Conservation (phyloP, 345 rosid species). For the Pugionium cornutum region DNA sequence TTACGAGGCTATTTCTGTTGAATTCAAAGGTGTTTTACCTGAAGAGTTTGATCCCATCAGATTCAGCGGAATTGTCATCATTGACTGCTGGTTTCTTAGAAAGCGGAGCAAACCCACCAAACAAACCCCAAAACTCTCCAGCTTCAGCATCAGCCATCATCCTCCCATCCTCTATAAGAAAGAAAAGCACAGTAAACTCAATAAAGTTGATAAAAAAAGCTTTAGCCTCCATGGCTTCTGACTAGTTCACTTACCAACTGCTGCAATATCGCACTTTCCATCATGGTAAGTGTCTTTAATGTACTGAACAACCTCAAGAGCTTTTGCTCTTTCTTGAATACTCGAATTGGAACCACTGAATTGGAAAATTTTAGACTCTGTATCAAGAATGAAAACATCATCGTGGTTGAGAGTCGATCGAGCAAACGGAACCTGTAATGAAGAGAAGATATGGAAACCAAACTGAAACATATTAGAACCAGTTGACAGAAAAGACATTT, state of each 20-base stretch:
- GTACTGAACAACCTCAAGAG: constrained; percentile 96
- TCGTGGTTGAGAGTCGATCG: constrained; percentile 96
- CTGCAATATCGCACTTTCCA: constrained; percentile 93
- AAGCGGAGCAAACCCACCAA: constrained; percentile 99
- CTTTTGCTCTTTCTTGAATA: constrained; percentile 99
- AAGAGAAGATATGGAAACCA: constrained; percentile 27
- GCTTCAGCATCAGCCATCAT: constrained; percentile 99
- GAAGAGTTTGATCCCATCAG: constrained; percentile 57
- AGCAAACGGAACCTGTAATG: constrained; percentile 77
- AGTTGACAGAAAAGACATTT: not conserved
- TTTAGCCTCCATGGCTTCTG: constrained; percentile 13
- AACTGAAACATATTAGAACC: constrained; percentile 8
- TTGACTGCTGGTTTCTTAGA: constrained; percentile 65
- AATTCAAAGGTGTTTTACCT: constrained; percentile 48
- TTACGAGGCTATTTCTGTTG: not conserved
- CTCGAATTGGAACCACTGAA: constrained; percentile 94
- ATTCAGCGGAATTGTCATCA: constrained; percentile 52
- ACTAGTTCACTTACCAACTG: constrained; percentile 70
- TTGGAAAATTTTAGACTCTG: constrained; percentile 88
- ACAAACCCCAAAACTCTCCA: constrained; percentile 96
- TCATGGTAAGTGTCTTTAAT: constrained; percentile 93
- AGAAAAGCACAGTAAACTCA: constrained; percentile 27
- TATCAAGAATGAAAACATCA: constrained; percentile 92
- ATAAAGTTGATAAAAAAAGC: constrained; percentile 10
- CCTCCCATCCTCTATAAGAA: constrained; percentile 81